Percentiles rank a stretch among this genome's conserved stretches.
These are phyloP conservation scores for Effrenium voratum DNA, from an alignment of 73 alveolate genomes.

Conservation along the genomic window DNA sequence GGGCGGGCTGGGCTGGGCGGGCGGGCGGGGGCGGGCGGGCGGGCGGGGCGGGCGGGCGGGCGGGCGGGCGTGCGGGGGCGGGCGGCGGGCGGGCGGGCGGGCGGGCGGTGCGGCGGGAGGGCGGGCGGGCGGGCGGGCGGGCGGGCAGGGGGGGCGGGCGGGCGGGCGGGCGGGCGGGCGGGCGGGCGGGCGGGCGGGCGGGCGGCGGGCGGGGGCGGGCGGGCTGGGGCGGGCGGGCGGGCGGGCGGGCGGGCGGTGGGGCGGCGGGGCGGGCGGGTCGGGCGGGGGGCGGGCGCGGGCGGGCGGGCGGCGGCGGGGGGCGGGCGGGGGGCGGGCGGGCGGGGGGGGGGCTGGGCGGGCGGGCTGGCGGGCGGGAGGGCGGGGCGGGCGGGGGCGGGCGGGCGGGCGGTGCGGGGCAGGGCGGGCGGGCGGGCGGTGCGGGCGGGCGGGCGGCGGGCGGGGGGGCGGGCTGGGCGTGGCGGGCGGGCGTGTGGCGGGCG, in stretches of 20 bases:
- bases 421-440: neutral
- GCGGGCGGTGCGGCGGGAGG: neutral
- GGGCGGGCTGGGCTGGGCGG: neutral
- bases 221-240: neutral
- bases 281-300: neutral
- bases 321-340: neutral
- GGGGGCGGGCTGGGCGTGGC: neutral
- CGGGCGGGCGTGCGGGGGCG: neutral
- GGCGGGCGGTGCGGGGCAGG: neutral
- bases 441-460: neutral
- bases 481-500: neutral
- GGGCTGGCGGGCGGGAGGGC: no score
- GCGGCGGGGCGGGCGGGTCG: neutral
- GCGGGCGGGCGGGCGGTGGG: neutral
- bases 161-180: no score
- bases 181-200: neutral
- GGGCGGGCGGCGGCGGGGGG: neutral
- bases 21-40: neutral
- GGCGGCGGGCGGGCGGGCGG: neutral
- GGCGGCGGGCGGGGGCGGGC: neutral
- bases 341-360: neutral
- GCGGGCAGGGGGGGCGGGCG: no score
- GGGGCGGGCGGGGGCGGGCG: neutral
- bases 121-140: neutral
- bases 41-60: neutral